Percentiles rank a stretch among this genome's conserved stretches.
These are phyloP conservation scores for Monsonia emarginata DNA, from an alignment of 441 rosid genomes.

Conservation along the genomic window DNA sequence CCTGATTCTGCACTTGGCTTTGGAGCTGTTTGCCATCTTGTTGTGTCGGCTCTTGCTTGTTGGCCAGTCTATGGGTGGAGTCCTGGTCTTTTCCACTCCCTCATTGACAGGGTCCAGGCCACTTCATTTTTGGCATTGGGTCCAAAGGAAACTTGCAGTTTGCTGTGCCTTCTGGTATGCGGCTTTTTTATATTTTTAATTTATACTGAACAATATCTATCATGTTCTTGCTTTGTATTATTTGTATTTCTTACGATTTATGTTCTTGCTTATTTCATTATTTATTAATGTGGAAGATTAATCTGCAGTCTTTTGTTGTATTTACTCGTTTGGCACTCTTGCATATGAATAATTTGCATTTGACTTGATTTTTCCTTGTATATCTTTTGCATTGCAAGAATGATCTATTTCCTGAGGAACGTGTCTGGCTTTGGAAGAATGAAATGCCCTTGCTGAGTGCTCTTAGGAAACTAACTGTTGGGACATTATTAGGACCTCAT, in stretches of 20 bases:
- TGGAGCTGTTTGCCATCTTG: conserved; percentile 90
- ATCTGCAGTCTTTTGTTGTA: background rate
- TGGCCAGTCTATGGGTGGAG: conserved; percentile 96
- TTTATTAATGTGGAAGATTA: background rate
- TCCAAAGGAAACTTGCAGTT: conserved; percentile 94
- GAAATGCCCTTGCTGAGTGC: conserved; percentile 86
- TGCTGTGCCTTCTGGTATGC: conserved; percentile 83
- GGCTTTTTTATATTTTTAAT: conserved; percentile 15
- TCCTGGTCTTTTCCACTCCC: conserved; percentile 87
- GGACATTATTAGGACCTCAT: conserved; percentile 72
- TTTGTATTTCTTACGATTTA: background rate
- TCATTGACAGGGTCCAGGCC: conserved; percentile 65
- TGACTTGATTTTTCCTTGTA: conserved; percentile 21
- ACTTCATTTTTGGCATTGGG: conserved; percentile 69
- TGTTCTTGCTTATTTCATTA: background rate
- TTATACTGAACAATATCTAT: background rate
- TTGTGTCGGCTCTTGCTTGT: conserved; percentile 80
- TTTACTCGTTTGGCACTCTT: conserved; percentile 1
- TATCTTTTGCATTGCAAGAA: conserved; percentile 44
- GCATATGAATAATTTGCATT: background rate
- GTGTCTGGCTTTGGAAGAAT: conserved; percentile 83
- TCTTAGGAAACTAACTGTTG: conserved; percentile 70
- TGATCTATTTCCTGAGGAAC: conserved; percentile 89
- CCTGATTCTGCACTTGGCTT: conserved; percentile 89
- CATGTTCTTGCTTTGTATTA: background rate